Evolutionary conservation across 768 basidiomycete species (phyloP).

Genomic region (Termitomyces sp.): DNA sequence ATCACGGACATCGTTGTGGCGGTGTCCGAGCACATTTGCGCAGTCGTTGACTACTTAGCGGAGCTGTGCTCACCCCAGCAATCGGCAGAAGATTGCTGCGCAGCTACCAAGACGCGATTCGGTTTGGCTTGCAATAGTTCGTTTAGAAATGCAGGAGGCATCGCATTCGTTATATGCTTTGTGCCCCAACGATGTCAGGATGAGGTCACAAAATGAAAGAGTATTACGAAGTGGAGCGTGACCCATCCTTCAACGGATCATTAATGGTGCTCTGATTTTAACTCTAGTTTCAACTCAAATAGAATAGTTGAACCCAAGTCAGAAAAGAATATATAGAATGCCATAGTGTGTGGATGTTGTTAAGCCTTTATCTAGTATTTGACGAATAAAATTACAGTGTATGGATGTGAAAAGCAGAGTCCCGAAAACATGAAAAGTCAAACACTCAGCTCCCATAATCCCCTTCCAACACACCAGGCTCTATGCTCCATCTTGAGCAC

Average conservation of each 20-base stretch:
- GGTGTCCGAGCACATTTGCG: slow-evolving; percentile 7
- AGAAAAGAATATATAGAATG: background rate
- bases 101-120: too few relatives aligned
- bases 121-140: background rate
- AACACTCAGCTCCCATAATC: slow-evolving; percentile 33
- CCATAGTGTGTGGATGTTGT: too few relatives aligned
- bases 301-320: background rate
- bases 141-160: too few relatives aligned
- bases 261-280: background rate
- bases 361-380: too few relatives aligned
- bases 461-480: slow-evolving; percentile 30
- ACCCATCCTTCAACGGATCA: too few relatives aligned
- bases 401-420: background rate
- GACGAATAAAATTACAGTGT: too few relatives aligned
- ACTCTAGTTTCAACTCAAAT: background rate
- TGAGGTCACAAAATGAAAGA: background rate
- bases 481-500: slow-evolving; percentile 33
- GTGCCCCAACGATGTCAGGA: too few relatives aligned
- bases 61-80: slow-evolving; percentile 7
- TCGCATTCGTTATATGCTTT: too few relatives aligned
- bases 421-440: slow-evolving; percentile 6
- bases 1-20: slow-evolving; percentile 7
- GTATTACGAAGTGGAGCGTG: background rate
- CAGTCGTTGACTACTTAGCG: background rate
- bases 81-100: background rate